Conservation (phyloP, 441 rosid genomes). For the Bocquillonia castaneifolia region DNA sequence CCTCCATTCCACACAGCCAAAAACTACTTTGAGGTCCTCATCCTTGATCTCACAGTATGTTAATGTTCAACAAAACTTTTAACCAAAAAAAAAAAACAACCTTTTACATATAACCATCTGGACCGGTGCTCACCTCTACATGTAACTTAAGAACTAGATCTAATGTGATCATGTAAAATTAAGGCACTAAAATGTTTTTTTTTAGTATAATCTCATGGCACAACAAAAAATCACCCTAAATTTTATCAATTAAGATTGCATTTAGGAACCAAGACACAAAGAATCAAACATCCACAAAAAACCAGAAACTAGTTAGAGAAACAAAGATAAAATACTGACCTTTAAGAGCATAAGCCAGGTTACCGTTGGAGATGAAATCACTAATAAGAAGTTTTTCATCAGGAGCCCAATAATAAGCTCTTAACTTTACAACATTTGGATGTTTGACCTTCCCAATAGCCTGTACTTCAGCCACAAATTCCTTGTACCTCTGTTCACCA, state of each 20-base stretch:
- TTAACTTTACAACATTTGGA: slow-evolving; percentile 76
- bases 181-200: too few species aligned
- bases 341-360: slow-evolving; percentile 65
- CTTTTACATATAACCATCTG: neutral
- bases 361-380: slow-evolving; percentile 86
- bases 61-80: neutral
- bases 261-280: neutral
- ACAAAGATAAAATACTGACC: slow-evolving; percentile 35
- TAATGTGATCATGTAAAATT: too few species aligned
- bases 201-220: too few species aligned
- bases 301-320: neutral
- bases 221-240: neutral
- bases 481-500: slow-evolving; percentile 76
- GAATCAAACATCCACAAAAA: neutral
- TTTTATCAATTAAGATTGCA: neutral
- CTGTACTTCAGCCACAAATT: slow-evolving; percentile 81
- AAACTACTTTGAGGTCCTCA: neutral
- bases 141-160: too few species aligned
- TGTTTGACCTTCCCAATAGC: slow-evolving; percentile 87
- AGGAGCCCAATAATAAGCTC: slow-evolving; percentile 95
- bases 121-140: too few species aligned
- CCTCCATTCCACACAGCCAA: neutral
- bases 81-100: neutral
- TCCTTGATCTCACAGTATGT: neutral
- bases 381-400: slow-evolving; percentile 90